A percentile compares a stretch with the other conserved stretches of the same genome.
Evolutionary conservation across 83 land plant genomes (phyloP).

Genomic region (Thuja plicata): DNA sequence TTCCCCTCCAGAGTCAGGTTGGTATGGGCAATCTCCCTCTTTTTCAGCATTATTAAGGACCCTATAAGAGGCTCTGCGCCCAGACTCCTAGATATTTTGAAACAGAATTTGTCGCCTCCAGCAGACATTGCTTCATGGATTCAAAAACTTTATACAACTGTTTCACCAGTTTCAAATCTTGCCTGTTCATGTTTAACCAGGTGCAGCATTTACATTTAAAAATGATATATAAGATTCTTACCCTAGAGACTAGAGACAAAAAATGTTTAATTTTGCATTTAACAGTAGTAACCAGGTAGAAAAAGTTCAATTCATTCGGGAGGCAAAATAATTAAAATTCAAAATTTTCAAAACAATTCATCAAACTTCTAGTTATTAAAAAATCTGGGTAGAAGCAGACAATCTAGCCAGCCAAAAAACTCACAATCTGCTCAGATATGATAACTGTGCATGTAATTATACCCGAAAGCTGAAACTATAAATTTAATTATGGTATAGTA

Average conservation of each 20-base stretch:
- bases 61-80: constrained; percentile 82
- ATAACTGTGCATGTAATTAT: no score
- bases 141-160: not conserved
- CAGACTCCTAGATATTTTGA: constrained; percentile 47
- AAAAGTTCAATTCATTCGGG: no score
- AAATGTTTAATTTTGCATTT: not conserved
- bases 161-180: not conserved
- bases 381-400: no score
- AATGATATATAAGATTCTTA: not conserved
- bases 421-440: no score
- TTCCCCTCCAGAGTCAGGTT: constrained; percentile 84
- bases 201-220: not conserved
- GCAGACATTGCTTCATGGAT: not conserved
- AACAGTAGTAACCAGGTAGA: not conserved
- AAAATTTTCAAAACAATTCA: no score
- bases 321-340: no score
- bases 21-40: constrained; percentile 69
- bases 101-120: not conserved
- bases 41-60: constrained; percentile 43
- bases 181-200: not conserved
- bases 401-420: no score
- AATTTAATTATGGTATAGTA: not conserved
- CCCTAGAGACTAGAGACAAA: not conserved
- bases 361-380: no score
- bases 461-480: not conserved